Evolutionary conservation across 164 flowering plant species (phyloP).

Genomic region (Aristolochia californica): DNA sequence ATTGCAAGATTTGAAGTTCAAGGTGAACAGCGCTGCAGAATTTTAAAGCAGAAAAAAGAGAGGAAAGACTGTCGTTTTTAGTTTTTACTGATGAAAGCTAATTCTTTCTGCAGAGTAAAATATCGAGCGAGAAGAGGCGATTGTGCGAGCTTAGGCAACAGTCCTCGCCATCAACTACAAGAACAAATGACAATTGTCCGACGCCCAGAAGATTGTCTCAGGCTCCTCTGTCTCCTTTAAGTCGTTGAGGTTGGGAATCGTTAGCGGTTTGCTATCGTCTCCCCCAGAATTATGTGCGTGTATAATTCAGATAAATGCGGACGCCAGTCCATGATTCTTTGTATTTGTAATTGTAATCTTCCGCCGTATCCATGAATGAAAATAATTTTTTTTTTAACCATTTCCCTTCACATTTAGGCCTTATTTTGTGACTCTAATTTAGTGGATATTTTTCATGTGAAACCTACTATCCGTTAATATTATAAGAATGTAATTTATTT

Average conservation of each 20-base stretch:
- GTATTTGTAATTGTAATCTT: background rate
- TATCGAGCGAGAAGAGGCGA: constrained; percentile 39
- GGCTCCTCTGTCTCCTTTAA: constrained; percentile 2
- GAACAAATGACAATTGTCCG: constrained; percentile 30
- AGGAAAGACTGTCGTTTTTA: no score
- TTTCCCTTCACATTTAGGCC: background rate
- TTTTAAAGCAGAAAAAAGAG: background rate
- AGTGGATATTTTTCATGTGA: no score
- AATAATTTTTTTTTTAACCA: background rate
- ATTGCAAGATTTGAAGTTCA: constrained; percentile 42
- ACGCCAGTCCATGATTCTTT: constrained; percentile 1
- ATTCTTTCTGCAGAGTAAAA: constrained; percentile 35
- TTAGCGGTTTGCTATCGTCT: no score
- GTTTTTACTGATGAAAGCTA: background rate
- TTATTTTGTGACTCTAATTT: no score
- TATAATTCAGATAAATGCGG: no score
- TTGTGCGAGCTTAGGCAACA: constrained; percentile 51
- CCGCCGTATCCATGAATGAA: background rate
- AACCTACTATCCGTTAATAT: no score
- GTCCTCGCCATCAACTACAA: constrained; percentile 32
- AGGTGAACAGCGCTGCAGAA: constrained; percentile 50
- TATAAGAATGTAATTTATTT: no score
- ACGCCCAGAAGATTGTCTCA: background rate
- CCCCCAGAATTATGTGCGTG: no score
- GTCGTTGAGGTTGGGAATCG: constrained; percentile 1